These are phyloP conservation scores for Ochetophila trinervis DNA, from an alignment of 306 rosid species.

Conservation along the genomic window DNA sequence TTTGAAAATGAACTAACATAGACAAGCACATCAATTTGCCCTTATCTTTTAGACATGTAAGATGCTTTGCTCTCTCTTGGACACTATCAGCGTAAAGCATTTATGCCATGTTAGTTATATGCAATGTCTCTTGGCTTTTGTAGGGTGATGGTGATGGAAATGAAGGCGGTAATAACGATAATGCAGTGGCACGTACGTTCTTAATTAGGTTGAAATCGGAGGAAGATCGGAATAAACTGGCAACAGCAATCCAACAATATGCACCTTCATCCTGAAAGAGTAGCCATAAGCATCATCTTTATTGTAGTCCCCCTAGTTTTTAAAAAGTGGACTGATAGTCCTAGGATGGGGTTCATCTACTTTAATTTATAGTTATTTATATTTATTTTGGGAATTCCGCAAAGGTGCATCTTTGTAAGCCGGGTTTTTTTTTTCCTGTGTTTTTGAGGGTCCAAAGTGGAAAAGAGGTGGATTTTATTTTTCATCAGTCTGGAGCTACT, in stretches of 20 bases:
- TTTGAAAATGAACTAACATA: no score
- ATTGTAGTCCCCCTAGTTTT: neutral
- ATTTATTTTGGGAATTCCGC: slow-evolving; percentile 1
- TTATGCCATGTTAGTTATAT: neutral
- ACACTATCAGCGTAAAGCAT: no score
- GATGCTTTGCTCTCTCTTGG: no score
- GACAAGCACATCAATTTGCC: no score
- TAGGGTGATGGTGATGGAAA: slow-evolving; percentile 62
- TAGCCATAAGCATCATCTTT: slow-evolving; percentile 6
- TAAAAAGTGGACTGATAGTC: neutral
- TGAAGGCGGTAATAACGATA: slow-evolving; percentile 37
- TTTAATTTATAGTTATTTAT: neutral
- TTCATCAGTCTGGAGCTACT: slow-evolving; percentile 10
- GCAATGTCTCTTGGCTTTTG: slow-evolving; percentile 21
- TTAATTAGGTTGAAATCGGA: slow-evolving; percentile 79
- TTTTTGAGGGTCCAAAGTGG: slow-evolving; percentile 15
- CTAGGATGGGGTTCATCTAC: slow-evolving; percentile 25
- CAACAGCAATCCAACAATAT: slow-evolving; percentile 77
- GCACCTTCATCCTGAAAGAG: slow-evolving; percentile 61
- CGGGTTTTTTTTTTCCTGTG: neutral
- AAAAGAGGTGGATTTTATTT: neutral
- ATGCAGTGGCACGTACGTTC: slow-evolving; percentile 76
- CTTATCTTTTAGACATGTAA: no score
- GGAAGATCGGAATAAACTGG: slow-evolving; percentile 78
- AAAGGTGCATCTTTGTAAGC: slow-evolving; percentile 12